These are phyloP conservation scores for Populus nigra DNA, from an alignment of 345 rosid genomes.

Conservation along the genomic window DNA sequence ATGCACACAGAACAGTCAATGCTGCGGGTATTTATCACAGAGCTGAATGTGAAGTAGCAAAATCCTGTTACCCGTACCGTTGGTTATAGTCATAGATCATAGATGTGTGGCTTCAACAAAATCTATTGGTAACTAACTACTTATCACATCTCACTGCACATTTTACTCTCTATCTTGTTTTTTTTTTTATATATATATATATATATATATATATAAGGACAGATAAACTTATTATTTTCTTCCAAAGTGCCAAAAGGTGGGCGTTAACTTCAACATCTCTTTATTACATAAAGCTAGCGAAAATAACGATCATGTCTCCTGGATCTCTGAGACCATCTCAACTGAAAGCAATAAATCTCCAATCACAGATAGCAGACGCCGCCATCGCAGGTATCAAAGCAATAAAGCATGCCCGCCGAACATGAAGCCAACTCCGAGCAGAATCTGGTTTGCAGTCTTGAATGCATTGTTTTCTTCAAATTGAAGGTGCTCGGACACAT, in stretches of 20 bases:
- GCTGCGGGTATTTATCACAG: too few species aligned
- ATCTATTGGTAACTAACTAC: too few species aligned
- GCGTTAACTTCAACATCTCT: not conserved
- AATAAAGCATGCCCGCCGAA: slow-evolving; percentile 29
- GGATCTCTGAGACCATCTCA: not conserved
- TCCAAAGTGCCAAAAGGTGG: not conserved
- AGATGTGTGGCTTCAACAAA: not conserved
- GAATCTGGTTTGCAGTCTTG: slow-evolving; percentile 22
- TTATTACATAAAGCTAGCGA: not conserved
- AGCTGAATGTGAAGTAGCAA: too few species aligned
- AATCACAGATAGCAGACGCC: not conserved
- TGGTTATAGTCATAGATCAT: too few species aligned
- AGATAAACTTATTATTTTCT: not conserved
- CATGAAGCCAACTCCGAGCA: slow-evolving; percentile 37
- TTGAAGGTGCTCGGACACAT: slow-evolving; percentile 61
- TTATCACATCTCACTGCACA: not conserved
- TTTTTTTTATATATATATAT: too few species aligned
- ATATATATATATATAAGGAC: not conserved
- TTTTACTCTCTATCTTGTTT: not conserved
- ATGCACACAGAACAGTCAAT: too few species aligned
- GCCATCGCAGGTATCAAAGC: slow-evolving; percentile 16
- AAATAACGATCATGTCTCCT: not conserved
- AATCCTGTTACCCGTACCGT: not conserved
- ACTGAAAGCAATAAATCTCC: not conserved
- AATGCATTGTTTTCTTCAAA: slow-evolving; percentile 38